These are phyloP conservation scores for Tuber umbilicatum DNA, from an alignment of 495 filamentous ascomycete genomes.

Conservation along the genomic window DNA sequence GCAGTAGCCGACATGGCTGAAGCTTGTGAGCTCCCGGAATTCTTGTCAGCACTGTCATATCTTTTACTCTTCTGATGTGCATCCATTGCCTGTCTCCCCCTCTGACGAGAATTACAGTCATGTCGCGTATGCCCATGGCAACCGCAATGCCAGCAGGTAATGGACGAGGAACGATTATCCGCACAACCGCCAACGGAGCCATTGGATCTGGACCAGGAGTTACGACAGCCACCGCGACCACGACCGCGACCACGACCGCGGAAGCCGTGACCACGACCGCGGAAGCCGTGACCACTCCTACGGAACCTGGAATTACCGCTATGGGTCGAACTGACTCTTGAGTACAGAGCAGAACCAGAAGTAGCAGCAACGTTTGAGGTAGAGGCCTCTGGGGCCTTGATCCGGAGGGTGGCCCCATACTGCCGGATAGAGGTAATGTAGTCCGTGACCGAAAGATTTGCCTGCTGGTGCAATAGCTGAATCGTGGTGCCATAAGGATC, in stretches of 20 bases:
- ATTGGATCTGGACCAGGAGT: background rate
- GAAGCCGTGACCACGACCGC: background rate
- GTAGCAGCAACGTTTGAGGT: background rate
- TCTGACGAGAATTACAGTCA: background rate
- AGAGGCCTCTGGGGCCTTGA: background rate
- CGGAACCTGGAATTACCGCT: background rate
- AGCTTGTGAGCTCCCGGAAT: background rate
- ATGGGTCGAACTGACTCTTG: background rate
- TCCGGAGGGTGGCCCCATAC: background rate
- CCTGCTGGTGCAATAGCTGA: background rate
- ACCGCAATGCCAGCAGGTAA: background rate
- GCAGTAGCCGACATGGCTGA: background rate
- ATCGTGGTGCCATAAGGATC: background rate
- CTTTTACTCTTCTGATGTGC: background rate
- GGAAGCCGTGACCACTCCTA: background rate
- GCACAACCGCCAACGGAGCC: background rate
- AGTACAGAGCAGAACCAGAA: background rate
- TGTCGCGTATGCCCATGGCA: background rate
- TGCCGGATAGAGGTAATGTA: background rate
- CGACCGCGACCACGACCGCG: background rate
- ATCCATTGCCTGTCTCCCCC: background rate
- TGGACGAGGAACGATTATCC: background rate
- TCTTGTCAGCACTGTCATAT: background rate
- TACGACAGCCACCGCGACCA: background rate
- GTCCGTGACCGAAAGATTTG: background rate